A percentile compares a stretch with the other conserved stretches of the same genome.
Conservation (phyloP, 768 basidiomycete species). For the Leucogyrophana mollusca region DNA sequence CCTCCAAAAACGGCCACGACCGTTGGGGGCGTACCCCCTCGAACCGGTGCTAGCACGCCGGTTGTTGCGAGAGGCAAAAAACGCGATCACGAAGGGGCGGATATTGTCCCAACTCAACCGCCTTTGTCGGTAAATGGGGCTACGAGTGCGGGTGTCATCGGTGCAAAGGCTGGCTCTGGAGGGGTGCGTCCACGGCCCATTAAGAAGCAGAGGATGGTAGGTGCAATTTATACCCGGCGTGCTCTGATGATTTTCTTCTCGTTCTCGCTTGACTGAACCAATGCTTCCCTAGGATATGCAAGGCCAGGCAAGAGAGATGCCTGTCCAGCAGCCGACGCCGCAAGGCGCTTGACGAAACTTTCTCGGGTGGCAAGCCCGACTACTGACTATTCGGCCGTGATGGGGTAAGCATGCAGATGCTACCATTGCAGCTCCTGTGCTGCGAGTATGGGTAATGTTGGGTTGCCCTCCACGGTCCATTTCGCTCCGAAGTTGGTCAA, state of each 20-base stretch:
- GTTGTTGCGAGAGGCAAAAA: conserved; percentile 29
- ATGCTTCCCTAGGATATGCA: conserved; percentile 50
- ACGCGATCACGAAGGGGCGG: conserved; percentile 26
- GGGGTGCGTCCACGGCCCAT: conserved; percentile 64
- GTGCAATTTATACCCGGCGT: conserved; percentile 21
- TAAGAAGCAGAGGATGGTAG: conserved; percentile 76
- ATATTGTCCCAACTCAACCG: conserved; percentile 8
- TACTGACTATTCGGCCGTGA: too few relatives aligned
- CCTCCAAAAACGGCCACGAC: conserved; percentile 19
- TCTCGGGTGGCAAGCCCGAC: too few relatives aligned
- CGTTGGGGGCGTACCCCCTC: conserved; percentile 18
- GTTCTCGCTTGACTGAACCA: conserved; percentile 5
- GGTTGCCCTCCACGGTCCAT: too few relatives aligned
- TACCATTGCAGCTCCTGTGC: too few relatives aligned
- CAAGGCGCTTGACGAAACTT: conserved; percentile 50
- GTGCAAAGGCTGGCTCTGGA: conserved; percentile 57
- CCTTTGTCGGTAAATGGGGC: conserved; percentile 20
- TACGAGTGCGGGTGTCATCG: conserved; percentile 33
- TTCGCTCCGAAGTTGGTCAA: too few relatives aligned
- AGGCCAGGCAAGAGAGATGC: conserved; percentile 61
- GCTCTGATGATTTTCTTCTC: not conserved
- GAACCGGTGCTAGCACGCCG: conserved; percentile 11
- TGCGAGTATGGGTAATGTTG: too few relatives aligned
- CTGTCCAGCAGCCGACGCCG: conserved; percentile 72
- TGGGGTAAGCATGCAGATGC: too few relatives aligned